Evolutionary conservation across 768 basidiomycete species (phyloP), one percentile per base, ranked within the genome.

Genomic region (Coprinopsis sp.): DNA sequence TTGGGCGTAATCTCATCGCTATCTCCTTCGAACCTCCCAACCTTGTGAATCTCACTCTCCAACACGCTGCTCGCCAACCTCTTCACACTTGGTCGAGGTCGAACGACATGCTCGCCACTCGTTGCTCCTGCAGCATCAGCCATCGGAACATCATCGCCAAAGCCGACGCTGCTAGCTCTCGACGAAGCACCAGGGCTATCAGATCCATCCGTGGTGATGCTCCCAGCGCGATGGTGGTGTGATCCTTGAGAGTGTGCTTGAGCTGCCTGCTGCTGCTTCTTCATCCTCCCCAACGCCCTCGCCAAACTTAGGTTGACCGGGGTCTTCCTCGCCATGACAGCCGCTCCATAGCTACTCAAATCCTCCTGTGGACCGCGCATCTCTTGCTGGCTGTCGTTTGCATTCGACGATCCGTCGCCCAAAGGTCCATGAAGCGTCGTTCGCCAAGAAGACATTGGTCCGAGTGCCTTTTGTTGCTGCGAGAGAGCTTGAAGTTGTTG

Each of bases 21-120:
- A 29, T 61, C 66, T 44, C 62, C 66, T 2, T 64, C 58, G n/a
- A 65, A 61, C 43, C 66, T 58, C 10, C 80, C 61, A 57, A 72
- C 55, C 43, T 89, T 88, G 38, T 74, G 52, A 51, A 70, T 71
- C 28, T 65, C 65, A 2, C 83, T 82, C 1, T 73, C 85, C n/a
- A 89, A 63, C 8, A 83, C 83, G 65, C 85, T 83, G 37, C 82
- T 84, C 1, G 87, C 79, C 29, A 85, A 60, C 36, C 87, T 69
- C 69, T 90, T 90, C 58, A 86, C 87, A 23, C 79, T 72, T 10
- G 87, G 87, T 1, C 87, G 40, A 56, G 62, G 66, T 46, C 51
- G 64, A 11, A 58, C 62, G 44, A 57, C 60, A 27, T 48, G 53
- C 56, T 27, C 54, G 54, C 24, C 54, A 54, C 24, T 59, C 58